These are phyloP conservation scores for Puccinia horiana DNA, from an alignment of 1,284 basidiomycete genomes.

Conservation along the genomic window DNA sequence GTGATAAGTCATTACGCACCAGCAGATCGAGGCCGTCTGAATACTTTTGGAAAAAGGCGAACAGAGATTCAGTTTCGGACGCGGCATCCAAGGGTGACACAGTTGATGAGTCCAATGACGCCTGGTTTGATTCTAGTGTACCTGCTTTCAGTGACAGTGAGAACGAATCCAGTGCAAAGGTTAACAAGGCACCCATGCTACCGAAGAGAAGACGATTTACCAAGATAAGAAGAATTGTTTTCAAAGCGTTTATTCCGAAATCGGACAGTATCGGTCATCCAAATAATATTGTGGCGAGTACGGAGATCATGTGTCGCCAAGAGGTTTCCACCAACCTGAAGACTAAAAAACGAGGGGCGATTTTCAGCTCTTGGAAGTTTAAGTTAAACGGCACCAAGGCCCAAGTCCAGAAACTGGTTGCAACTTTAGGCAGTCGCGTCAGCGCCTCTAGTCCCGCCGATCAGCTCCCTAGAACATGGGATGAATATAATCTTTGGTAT, in stretches of 20 bases:
- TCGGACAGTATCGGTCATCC: not conserved
- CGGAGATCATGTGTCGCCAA: slow-evolving; percentile 7
- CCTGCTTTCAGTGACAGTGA: slow-evolving; percentile 37
- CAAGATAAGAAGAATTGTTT: slow-evolving; percentile 34
- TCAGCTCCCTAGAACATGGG: slow-evolving; percentile 53
- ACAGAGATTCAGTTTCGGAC: not conserved
- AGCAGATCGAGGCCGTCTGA: slow-evolving; percentile 20
- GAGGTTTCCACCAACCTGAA: not conserved
- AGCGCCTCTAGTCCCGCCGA: slow-evolving; percentile 53
- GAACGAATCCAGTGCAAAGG: slow-evolving; percentile 9
- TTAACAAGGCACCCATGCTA: not conserved
- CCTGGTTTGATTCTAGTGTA: slow-evolving; percentile 26
- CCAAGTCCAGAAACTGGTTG: slow-evolving; percentile 40
- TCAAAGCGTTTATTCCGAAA: slow-evolving; percentile 32
- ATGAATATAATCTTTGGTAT: slow-evolving; percentile 52
- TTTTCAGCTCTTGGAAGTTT: slow-evolving; percentile 30
- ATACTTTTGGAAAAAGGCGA: slow-evolving; percentile 48
- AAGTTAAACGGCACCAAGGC: slow-evolving; percentile 20
- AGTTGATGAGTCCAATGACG: not conserved
- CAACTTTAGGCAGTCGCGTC: slow-evolving; percentile 35
- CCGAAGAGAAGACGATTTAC: slow-evolving; percentile 22
- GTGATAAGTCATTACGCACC: not conserved
- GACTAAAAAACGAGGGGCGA: not conserved
- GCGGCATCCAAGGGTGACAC: not conserved
- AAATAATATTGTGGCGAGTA: slow-evolving; percentile 6